A percentile compares a stretch with the other conserved stretches of the same genome.
These are phyloP conservation scores for Lentinus brumalis DNA, from an alignment of 768 basidiomycete species.

Conservation along the genomic window DNA sequence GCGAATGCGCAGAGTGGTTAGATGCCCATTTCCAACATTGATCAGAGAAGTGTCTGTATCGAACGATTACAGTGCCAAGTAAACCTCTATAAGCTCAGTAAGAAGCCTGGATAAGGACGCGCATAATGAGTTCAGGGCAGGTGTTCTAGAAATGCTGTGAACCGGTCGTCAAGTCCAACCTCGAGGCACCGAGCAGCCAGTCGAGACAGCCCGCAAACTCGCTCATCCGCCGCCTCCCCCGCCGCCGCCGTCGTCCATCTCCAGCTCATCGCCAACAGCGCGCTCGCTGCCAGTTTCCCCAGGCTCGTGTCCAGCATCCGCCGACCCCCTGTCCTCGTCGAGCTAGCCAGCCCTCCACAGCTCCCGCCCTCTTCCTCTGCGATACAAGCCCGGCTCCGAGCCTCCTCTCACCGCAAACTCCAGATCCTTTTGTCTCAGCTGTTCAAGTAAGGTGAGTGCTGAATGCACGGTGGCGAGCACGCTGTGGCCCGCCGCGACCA, in stretches of 20 bases:
- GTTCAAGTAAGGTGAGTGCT: constrained; percentile 19
- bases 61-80: neutral
- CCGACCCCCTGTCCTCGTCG: neutral
- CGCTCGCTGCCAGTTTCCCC: constrained; percentile 3
- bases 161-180: constrained; percentile 25
- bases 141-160: constrained; percentile 26
- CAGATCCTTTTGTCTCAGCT: constrained; percentile 1
- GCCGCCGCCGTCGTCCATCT: constrained; percentile 18
- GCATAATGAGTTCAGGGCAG: constrained; percentile 25
- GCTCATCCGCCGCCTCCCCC: constrained; percentile 19
- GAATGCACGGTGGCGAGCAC: neutral
- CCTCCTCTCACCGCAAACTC: constrained; percentile 4
- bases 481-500: neutral
- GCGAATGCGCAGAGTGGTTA: neutral
- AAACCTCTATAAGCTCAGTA: neutral
- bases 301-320: neutral
- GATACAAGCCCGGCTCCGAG: constrained; percentile 15
- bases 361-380: constrained; percentile 9
- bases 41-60: neutral
- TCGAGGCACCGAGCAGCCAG: constrained; percentile 19
- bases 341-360: constrained; percentile 1
- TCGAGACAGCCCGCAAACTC: constrained; percentile 24
- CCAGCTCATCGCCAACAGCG: constrained; percentile 14
- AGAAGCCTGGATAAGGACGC: neutral
- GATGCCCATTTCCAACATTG: neutral